A percentile compares a stretch with the other conserved stretches of the same genome.
Evolutionary conservation across 306 rosid species (phyloP).

Genomic region (Glycine soja): DNA sequence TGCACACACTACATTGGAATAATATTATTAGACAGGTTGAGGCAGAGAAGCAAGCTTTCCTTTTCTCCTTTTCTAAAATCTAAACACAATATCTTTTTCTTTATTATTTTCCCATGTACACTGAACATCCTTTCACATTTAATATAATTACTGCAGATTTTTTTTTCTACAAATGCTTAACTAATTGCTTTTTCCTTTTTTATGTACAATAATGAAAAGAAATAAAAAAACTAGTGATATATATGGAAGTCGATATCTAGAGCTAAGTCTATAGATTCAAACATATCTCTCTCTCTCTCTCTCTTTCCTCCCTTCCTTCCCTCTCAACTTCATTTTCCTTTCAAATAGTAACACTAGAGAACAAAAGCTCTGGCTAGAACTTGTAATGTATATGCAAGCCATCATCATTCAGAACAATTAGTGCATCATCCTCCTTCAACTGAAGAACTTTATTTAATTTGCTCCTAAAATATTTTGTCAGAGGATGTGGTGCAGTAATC

Average conservation of each 20-base stretch:
- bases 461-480: conserved; percentile 35
- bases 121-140: conserved; percentile 41
- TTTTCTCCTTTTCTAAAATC: conserved; percentile 36
- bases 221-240: conserved; percentile 42
- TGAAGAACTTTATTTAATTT: conserved; percentile 47
- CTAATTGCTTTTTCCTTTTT: background rate
- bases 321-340: conserved; percentile 38
- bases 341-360: conserved; percentile 47
- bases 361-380: conserved; percentile 48
- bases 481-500: conserved; percentile 39
- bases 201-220: conserved; percentile 16
- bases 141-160: conserved; percentile 17
- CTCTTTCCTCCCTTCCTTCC: background rate
- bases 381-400: conserved; percentile 63
- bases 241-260: conserved; percentile 51
- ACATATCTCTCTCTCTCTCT: conserved; percentile 27
- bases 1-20: conserved; percentile 52
- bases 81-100: conserved; percentile 23
- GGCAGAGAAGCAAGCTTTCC: conserved; percentile 42
- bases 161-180: too few species aligned
- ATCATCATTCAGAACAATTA: conserved; percentile 49
- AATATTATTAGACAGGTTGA: conserved; percentile 49
- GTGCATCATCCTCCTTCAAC: conserved; percentile 53
- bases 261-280: conserved; percentile 50
- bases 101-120: conserved; percentile 38